These are phyloP conservation scores for Ophiostoma fasciatum DNA, from an alignment of 2,329 filamentous ascomycete species.

Conservation along the genomic window DNA sequence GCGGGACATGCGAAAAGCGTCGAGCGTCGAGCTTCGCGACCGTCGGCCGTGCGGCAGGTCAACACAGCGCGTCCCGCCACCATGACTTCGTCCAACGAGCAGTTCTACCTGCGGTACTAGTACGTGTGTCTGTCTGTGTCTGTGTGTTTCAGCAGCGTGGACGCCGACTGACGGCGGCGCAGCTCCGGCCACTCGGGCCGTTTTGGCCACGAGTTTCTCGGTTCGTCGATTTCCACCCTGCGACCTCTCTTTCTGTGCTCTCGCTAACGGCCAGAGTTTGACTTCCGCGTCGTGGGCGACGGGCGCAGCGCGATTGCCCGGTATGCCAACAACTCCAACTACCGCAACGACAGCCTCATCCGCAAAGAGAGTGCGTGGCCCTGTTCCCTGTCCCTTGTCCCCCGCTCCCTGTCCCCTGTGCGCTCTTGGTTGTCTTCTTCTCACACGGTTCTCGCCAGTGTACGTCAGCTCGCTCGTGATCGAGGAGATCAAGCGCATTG, in stretches of 20 bases:
- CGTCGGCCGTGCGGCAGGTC: too few species aligned
- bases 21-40: too few species aligned
- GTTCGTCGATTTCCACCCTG: too few species aligned
- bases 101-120: constrained; percentile 97
- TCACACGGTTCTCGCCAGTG: constrained; percentile 41
- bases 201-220: constrained; percentile 95
- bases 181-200: constrained; percentile 96
- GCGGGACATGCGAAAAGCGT: constrained; percentile 4
- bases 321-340: constrained; percentile 99
- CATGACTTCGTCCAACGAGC: constrained; percentile 54
- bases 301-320: constrained; percentile 84
- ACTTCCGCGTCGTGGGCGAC: constrained; percentile 84
- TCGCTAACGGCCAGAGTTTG: constrained; percentile 58
- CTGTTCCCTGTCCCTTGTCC: too few species aligned
- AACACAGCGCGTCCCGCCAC: too few species aligned
- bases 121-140: constrained; percentile 38
- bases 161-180: constrained; percentile 8
- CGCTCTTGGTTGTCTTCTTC: too few species aligned
- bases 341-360: constrained; percentile 95
- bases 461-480: constrained; percentile 85
- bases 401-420: too few species aligned
- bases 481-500: constrained; percentile 90
- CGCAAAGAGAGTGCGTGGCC: constrained; percentile 97
- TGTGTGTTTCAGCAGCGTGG: too few species aligned
- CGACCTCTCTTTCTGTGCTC: too few species aligned